These are phyloP conservation scores for Lactarius sanguifluus DNA, from an alignment of 768 basidiomycete species.

Conservation along the genomic window DNA sequence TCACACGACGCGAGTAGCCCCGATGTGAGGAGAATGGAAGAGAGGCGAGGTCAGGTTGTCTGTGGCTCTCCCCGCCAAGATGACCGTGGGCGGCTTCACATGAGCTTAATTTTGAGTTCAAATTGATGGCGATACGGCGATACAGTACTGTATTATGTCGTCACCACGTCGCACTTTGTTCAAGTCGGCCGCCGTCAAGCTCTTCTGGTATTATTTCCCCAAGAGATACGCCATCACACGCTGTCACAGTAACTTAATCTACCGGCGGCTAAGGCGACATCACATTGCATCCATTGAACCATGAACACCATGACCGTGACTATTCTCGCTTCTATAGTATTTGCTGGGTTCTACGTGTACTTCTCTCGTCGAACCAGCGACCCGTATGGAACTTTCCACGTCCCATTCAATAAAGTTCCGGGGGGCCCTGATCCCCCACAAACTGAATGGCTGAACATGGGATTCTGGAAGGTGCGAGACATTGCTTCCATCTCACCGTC, in stretches of 20 bases:
- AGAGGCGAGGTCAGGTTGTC: neutral
- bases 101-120: neutral
- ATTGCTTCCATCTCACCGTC: neutral
- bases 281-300: neutral
- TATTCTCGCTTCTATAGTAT: slow-evolving; percentile 7
- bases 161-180: neutral
- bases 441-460: slow-evolving; percentile 75
- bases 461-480: slow-evolving; percentile 58
- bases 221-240: neutral
- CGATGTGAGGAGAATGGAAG: slow-evolving; percentile 7
- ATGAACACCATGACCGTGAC: neutral
- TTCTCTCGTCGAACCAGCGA: slow-evolving; percentile 34
- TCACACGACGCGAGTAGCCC: neutral
- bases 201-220: neutral
- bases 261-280: neutral
- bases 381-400: slow-evolving; percentile 61
- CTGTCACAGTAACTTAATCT: neutral
- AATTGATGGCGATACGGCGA: neutral
- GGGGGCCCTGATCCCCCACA: slow-evolving; percentile 39
- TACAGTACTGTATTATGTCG: neutral
- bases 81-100: neutral
- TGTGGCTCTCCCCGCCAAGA: neutral
- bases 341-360: slow-evolving; percentile 1
- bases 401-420: slow-evolving; percentile 48
- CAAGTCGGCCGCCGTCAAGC: neutral